Evolutionary conservation across 139 green algal species (phyloP).

Genomic region (Chara braunii): DNA sequence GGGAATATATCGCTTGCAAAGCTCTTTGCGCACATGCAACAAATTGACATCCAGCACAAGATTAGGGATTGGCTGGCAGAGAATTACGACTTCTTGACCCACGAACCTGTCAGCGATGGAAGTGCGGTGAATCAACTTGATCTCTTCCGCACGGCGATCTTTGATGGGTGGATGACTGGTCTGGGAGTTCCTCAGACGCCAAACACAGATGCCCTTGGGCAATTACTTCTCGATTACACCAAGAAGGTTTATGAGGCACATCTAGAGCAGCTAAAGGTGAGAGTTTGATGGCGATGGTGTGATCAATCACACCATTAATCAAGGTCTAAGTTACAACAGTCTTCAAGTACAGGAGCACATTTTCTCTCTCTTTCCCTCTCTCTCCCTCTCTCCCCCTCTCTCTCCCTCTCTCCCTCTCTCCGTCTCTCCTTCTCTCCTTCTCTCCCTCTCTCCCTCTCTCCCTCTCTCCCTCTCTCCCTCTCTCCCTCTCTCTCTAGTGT

Average conservation of each 20-base stretch:
- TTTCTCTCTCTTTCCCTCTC: too few relatives aligned
- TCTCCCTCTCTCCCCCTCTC: too few relatives aligned
- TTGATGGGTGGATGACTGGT: not conserved
- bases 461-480: too few relatives aligned
- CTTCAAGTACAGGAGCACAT: too few relatives aligned
- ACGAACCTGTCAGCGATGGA: too few relatives aligned
- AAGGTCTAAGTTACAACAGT: too few relatives aligned
- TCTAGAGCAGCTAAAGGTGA: not conserved
- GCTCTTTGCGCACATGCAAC: constrained; percentile 6
- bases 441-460: too few relatives aligned
- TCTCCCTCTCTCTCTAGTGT: too few relatives aligned
- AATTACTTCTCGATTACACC: not conserved
- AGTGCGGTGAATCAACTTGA: not conserved
- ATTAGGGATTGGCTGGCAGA: constrained; percentile 14
- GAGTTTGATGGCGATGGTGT: too few relatives aligned
- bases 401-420: too few relatives aligned
- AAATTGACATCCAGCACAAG: not conserved
- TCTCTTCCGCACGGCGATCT: not conserved
- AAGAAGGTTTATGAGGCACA: not conserved
- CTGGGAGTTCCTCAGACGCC: not conserved
- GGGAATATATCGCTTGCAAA: not conserved
- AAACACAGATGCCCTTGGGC: not conserved
- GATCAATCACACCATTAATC: too few relatives aligned
- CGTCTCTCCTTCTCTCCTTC: too few relatives aligned
- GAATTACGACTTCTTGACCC: constrained; percentile 11